A percentile compares a stretch with the other conserved stretches of the same genome.
phyloP scores from a whole-genome alignment of 345 rosid species.

The Brassica nigra region DNA sequence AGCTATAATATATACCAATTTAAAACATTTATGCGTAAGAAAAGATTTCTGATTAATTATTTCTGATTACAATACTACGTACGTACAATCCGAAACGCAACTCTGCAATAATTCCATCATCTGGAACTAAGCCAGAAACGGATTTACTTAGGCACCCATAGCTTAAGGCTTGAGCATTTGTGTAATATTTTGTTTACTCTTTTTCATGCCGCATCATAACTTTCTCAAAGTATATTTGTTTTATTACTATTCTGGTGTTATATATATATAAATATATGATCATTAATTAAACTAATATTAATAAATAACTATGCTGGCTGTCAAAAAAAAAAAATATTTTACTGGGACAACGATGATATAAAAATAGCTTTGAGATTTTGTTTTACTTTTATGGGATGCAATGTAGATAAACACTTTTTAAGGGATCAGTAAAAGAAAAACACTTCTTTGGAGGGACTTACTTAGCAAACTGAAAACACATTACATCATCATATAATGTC shows the following conservation, averaged over 20 bases:
- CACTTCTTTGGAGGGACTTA: not conserved
- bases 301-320: not conserved
- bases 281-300: not conserved
- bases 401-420: not conserved
- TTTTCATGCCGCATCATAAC: not conserved
- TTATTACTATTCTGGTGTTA: not conserved
- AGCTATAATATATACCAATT: not conserved
- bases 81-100: not conserved
- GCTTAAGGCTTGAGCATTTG: not conserved
- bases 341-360: not conserved
- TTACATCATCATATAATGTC: too few relatives aligned
- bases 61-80: not conserved
- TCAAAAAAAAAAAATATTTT: not conserved
- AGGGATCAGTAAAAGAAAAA: not conserved
- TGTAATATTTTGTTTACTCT: not conserved
- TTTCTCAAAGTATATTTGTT: conserved; percentile 14
- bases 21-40: not conserved
- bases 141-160: not conserved
- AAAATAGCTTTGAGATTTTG: not conserved
- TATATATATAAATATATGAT: not conserved
- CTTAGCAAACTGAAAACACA: not conserved
- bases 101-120: not conserved
- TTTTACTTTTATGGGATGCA: not conserved
- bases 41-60: not conserved
- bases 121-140: not conserved